Evolutionary conservation across 768 basidiomycete genomes (phyloP).

Genomic region (Phylloporus arenicola): DNA sequence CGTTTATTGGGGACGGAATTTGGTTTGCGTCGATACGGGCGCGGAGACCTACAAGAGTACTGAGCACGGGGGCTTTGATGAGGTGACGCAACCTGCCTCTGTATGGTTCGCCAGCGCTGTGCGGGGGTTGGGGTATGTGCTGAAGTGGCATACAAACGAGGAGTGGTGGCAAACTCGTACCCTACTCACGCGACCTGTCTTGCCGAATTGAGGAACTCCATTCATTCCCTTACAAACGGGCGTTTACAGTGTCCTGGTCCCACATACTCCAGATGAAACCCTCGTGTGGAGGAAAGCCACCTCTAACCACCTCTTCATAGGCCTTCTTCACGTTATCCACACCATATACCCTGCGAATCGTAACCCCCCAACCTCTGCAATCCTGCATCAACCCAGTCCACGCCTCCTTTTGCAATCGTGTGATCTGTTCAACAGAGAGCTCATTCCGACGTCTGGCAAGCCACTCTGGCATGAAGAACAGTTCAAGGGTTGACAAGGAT

Average conservation of each 20-base stretch:
- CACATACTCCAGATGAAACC: constrained; percentile 67
- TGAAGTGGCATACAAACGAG: constrained; percentile 17
- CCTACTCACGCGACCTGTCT: neutral
- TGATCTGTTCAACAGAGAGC: constrained; percentile 43
- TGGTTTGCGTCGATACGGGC: constrained; percentile 82
- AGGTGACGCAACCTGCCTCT: constrained; percentile 29
- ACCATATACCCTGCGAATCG: constrained; percentile 45
- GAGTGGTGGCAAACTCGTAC: no score
- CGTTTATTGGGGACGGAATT: constrained; percentile 85
- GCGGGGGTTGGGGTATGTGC: constrained; percentile 55
- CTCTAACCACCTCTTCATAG: constrained; percentile 42
- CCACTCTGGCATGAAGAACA: constrained; percentile 72
- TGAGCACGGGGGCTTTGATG: constrained; percentile 1
- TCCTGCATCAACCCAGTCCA: constrained; percentile 60
- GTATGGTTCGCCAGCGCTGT: constrained; percentile 49
- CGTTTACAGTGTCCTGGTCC: constrained; percentile 31
- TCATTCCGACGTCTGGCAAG: constrained; percentile 48
- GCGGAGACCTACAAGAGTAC: constrained; percentile 52
- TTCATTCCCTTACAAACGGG: constrained; percentile 9
- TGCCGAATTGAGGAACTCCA: neutral
- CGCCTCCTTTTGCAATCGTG: constrained; percentile 44
- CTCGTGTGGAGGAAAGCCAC: constrained; percentile 47
- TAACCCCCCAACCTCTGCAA: constrained; percentile 47
- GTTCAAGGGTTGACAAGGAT: constrained; percentile 31
- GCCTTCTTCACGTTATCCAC: constrained; percentile 42